Evolutionary conservation across 2,329 filamentous ascomycete species (phyloP), one percentile per base, ranked within the genome.

Genomic region (Cercospora brassicicola): DNA sequence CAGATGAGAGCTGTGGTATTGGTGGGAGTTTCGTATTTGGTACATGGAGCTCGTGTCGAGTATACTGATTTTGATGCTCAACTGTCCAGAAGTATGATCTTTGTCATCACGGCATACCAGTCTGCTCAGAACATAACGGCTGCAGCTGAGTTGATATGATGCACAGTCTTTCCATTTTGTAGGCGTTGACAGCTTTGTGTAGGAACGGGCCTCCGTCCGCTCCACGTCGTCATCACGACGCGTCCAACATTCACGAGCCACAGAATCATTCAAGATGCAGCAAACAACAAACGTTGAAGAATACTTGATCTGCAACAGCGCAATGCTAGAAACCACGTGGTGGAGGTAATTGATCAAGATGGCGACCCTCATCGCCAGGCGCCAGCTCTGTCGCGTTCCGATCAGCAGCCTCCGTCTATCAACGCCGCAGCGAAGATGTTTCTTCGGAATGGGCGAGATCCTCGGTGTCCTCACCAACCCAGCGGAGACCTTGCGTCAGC

Each of bases 391-490:
- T 31, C 64, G 59, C 59, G 15, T 61, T n/a, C 7, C 28, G 1
- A 6, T 33, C 42, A 48, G 2, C 53, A 59, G 9, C n/a, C 23
- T 42, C n/a, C 33, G 31, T 13, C 23, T 51, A n/a, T 45, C 57
- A 9, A 53, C 23, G 18, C 56, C 65, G 20, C 65, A 67, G 26
- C 31, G 59, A 42, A 59, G 65, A 55, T 31, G 36, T 13, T 68
- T 71, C 64, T 70, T 71, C 26, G 68, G 69, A 9, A 51, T 71
- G 61, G 67, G 69, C 23, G 66, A 71, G 36, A 67, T 71, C 15
- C 33, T 66, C 1, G 65, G 65, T 3, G 69, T 71, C 2, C 36
- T 71, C 28, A 62, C 68, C 10, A 71, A 71, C 33, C 69, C 68
- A 15, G 69, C 69, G 13, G 67, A 67, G 31, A 71, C 69, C 0